A percentile compares a stretch with the other conserved stretches of the same genome.
Evolutionary conservation across 208 protist species (phyloP).

Genomic region (Strigomonas oncopelti): DNA sequence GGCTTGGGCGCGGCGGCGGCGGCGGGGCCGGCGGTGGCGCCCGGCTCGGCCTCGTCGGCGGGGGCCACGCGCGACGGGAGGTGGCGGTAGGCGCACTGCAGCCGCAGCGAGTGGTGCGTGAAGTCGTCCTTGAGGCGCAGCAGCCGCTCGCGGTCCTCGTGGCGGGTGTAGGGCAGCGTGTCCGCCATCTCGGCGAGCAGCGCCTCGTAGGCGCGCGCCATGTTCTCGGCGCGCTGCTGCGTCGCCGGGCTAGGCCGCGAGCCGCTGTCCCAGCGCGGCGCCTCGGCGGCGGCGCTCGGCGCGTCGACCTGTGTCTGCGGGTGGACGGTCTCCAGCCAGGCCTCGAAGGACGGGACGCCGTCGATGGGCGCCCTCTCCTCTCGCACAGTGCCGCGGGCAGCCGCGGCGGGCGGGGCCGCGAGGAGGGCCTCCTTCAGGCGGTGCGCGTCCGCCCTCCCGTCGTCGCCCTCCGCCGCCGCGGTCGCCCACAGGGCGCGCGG

Average conservation of each 20-base stretch:
- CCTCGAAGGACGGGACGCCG: neutral
- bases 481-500: too few relatives aligned
- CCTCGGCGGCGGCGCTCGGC: neutral
- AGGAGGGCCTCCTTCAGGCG: too few relatives aligned
- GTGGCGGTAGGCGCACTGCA: conserved; percentile 1
- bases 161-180: neutral
- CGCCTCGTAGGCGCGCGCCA: neutral
- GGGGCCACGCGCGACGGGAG: neutral
- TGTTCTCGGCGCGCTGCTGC: neutral
- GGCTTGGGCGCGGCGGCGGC: too few relatives aligned
- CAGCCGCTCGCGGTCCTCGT: conserved; percentile 3
- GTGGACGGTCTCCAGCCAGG: neutral
- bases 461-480: too few relatives aligned
- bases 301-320: neutral
- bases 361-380: too few relatives aligned
- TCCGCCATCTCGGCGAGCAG: neutral
- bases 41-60: neutral
- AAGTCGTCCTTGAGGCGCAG: neutral
- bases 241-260: neutral
- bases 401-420: too few relatives aligned
- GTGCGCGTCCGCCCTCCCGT: too few relatives aligned
- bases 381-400: too few relatives aligned
- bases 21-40: too few relatives aligned
- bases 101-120: neutral
- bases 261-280: neutral